Evolutionary conservation across 768 basidiomycete species (phyloP).

Genomic region (Panus rudis): DNA sequence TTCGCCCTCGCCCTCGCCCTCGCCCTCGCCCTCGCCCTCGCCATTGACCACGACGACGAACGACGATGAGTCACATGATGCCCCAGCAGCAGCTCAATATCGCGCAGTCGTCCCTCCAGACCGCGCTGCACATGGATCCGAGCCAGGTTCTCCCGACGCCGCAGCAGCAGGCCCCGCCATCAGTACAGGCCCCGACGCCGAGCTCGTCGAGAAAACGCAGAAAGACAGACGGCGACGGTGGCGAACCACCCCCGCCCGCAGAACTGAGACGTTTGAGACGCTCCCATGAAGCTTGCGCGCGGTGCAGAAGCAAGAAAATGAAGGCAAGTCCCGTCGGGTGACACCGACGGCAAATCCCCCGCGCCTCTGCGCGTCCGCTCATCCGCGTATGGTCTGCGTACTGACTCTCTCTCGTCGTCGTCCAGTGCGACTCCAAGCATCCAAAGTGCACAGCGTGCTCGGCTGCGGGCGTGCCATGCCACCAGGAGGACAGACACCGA

Average conservation of each 20-base stretch:
- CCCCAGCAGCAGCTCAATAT: conserved; percentile 39
- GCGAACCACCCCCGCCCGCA: conserved; percentile 47
- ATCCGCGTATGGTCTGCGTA: too few relatives aligned
- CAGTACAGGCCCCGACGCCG: conserved; percentile 28
- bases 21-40: too few relatives aligned
- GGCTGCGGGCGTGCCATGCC: conserved; percentile 70
- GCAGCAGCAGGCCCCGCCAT: conserved; percentile 29
- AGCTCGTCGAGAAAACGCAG: conserved; percentile 43
- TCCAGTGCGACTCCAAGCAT: conserved; percentile 85
- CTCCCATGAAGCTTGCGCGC: conserved; percentile 87
- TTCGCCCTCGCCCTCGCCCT: too few relatives aligned
- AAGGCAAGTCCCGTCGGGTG: conserved; percentile 55
- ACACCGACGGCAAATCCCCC: conserved; percentile 78
- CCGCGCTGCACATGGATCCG: conserved; percentile 65
- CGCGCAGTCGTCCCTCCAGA: conserved; percentile 42
- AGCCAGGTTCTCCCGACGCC: too few relatives aligned
- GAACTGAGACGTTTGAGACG: conserved; percentile 79
- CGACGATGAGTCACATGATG: conserved; percentile 39
- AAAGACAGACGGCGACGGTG: conserved; percentile 50
- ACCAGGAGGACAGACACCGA: conserved; percentile 84
- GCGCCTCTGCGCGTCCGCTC: too few relatives aligned
- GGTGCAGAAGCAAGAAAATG: conserved; percentile 95
- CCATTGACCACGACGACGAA: conserved; percentile 4
- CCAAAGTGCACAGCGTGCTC: conserved; percentile 82
- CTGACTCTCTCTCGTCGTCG: too few relatives aligned